Conservation (phyloP, 441 rosid genomes). For the Eutrema salsugineum region DNA sequence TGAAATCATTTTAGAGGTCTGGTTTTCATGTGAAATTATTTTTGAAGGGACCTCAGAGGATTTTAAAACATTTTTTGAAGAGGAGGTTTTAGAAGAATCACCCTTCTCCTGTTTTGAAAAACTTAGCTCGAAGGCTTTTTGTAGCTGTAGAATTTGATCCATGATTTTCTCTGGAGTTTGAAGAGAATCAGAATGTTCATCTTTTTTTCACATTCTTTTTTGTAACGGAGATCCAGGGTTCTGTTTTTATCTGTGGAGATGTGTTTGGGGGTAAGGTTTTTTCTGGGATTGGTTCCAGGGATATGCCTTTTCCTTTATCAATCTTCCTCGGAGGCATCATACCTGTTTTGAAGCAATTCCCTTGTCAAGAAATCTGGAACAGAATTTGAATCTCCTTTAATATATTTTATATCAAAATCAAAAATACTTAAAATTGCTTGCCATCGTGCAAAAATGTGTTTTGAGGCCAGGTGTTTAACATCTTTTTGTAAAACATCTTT, state of each 20-base stretch:
- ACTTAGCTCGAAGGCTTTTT: no score
- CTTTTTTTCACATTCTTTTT: no score
- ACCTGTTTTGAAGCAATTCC: background rate
- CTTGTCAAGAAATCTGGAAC: background rate
- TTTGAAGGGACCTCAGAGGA: no score
- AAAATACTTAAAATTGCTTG: background rate
- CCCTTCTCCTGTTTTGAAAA: no score
- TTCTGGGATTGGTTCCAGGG: background rate
- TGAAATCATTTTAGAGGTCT: no score
- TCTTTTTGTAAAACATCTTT: background rate
- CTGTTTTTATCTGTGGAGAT: background rate
- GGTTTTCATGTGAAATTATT: no score
- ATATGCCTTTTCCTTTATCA: background rate
- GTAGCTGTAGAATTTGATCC: no score
- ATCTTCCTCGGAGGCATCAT: background rate
- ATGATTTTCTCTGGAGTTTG: no score
- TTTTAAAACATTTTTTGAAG: no score
- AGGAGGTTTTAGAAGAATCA: no score
- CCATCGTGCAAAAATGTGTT: background rate
- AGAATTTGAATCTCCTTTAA: background rate
- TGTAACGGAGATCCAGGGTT: background rate
- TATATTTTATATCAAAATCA: background rate
- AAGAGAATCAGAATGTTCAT: no score
- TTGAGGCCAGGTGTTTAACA: background rate
- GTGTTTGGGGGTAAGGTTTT: background rate